Evolutionary conservation across 352 stramenopile genomes (phyloP), one percentile per base, ranked within the genome.

Genomic region (Bremia lactucae): DNA sequence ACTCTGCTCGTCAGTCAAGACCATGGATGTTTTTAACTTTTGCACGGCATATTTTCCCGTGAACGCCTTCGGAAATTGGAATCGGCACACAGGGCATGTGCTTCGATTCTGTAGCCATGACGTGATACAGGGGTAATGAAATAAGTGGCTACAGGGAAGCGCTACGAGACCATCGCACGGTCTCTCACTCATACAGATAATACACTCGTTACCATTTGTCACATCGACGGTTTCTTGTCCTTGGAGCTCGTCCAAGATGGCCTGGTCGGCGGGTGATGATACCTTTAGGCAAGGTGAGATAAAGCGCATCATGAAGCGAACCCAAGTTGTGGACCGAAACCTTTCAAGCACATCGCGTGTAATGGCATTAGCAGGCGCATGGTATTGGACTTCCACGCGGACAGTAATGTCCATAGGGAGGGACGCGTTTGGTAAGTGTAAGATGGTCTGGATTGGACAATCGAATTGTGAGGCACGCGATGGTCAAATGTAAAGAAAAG

Each of bases 11-110:
- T 67, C 56, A n/a, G 49, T 48, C 2, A 82, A 62, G 19, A 83
- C 46, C 42, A 83, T 69, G 20, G 73, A 65, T 15, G 73, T 82
- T 52, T 75, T 63, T 42, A 86, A 58, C 28, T 63, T 80, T 40
- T 78, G 68, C 41, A 86, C 63, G 18, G 70, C 73, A 49, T 79
- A 85, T 18, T 70, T 81, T 42, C 73, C 73, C 16, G 65, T 65
- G 44, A 86, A 81, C 28, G 70, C 70, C 50, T 81, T 78, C 36
- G 53, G 61, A 47, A 96, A 83, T 65, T 96, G 83, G 52, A 85
- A 83, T 50, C 94, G 93, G 52, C 93, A 98, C 29, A 96, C 77
- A n/a, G 89, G 90, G 59, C 93, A 98, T 40, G 84, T 92, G 45
- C 68, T 77, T 47, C 95, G 83, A 51, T 72, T 85, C 22, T 84